A percentile compares a stretch with the other conserved stretches of the same genome.
Conservation (phyloP, 2,329 filamentous ascomycete genomes). For the Curvularia spicifera region DNA sequence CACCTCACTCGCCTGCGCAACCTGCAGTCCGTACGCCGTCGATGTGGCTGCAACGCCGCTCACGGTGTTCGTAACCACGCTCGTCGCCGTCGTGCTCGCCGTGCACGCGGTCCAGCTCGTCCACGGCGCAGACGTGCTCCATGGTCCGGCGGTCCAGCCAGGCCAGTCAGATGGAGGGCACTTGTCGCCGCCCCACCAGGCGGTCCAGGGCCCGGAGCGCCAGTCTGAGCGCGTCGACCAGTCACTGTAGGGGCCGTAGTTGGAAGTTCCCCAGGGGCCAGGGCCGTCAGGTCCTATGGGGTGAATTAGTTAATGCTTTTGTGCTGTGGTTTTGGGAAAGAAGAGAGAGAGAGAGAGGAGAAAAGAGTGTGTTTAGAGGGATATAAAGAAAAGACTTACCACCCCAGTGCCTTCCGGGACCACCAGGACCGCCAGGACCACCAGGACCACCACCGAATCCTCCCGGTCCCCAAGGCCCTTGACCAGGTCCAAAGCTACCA, state of each 20-base stretch:
- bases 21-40: slow-evolving; percentile 42
- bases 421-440: slow-evolving; percentile 11
- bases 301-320: neutral
- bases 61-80: slow-evolving; percentile 38
- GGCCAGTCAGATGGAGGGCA: slow-evolving; percentile 47
- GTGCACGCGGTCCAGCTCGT: slow-evolving; percentile 45
- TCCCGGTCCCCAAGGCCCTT: slow-evolving; percentile 26
- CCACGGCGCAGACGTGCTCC: slow-evolving; percentile 47
- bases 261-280: slow-evolving; percentile 37
- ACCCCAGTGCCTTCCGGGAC: slow-evolving; percentile 26
- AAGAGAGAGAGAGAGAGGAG: too few relatives aligned
- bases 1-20: slow-evolving; percentile 36
- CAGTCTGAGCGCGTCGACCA: slow-evolving; percentile 39
- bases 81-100: slow-evolving; percentile 42
- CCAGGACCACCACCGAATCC: neutral
- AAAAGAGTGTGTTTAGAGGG: too few relatives aligned
- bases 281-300: slow-evolving; percentile 26
- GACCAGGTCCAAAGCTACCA: slow-evolving; percentile 29
- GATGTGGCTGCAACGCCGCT: slow-evolving; percentile 30
- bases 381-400: slow-evolving; percentile 18
- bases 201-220: slow-evolving; percentile 43
- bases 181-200: slow-evolving; percentile 43
- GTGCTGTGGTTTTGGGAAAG: too few relatives aligned
- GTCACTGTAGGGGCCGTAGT: slow-evolving; percentile 38
- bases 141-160: slow-evolving; percentile 47